These are phyloP conservation scores for Vitis rotundifolia DNA, from an alignment of 164 flowering plant genomes.

Conservation along the genomic window DNA sequence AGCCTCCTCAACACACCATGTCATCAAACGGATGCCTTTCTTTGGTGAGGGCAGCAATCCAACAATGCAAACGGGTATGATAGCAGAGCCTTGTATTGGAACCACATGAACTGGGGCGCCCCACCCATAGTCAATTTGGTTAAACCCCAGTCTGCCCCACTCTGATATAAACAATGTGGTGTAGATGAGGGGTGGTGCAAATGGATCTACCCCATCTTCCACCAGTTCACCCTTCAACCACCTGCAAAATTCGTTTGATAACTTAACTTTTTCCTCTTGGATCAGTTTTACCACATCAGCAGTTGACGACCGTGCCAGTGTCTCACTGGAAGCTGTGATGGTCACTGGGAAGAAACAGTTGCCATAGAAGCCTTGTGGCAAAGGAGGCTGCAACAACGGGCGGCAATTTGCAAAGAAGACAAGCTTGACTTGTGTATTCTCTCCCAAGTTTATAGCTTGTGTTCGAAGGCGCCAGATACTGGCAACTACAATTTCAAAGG, in stretches of 20 bases:
- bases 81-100: slow-evolving; percentile 56
- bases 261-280: slow-evolving; percentile 45
- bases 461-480: slow-evolving; percentile 49
- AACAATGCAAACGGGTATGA: slow-evolving; percentile 51
- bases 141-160: slow-evolving; percentile 68
- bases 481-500: slow-evolving; percentile 63
- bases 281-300: slow-evolving; percentile 46
- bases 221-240: slow-evolving; percentile 31
- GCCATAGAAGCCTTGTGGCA: slow-evolving; percentile 67
- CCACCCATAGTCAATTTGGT: slow-evolving; percentile 69
- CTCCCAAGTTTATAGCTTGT: slow-evolving; percentile 26
- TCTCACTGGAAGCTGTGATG: slow-evolving; percentile 23
- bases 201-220: slow-evolving; percentile 38
- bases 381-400: slow-evolving; percentile 40
- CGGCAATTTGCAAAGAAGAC: slow-evolving; percentile 69
- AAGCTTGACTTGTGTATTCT: slow-evolving; percentile 33
- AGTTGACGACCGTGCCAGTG: slow-evolving; percentile 26
- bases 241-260: slow-evolving; percentile 39
- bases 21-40: slow-evolving; percentile 59
- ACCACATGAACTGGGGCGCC: slow-evolving; percentile 56
- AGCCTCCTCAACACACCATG: slow-evolving; percentile 51
- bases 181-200: slow-evolving; percentile 45
- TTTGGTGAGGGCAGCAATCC: slow-evolving; percentile 42
- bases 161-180: slow-evolving; percentile 59
- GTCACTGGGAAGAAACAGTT: slow-evolving; percentile 74